These are phyloP conservation scores for Smittium culicis DNA, from an alignment of 371 early-diverging fungal species.

Conservation along the genomic window DNA sequence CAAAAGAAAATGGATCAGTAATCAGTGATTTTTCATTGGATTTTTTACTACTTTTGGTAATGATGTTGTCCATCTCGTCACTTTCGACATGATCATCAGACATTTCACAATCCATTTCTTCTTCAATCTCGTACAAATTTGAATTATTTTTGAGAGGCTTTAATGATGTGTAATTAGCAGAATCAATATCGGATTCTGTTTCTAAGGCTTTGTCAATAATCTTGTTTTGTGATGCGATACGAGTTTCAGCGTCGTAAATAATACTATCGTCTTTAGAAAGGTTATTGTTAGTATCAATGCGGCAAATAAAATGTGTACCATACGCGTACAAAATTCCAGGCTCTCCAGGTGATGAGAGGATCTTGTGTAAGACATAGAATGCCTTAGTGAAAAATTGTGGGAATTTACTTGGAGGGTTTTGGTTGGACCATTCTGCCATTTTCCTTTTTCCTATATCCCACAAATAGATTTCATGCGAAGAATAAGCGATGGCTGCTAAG, in stretches of 20 bases:
- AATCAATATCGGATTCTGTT: conserved; percentile 14
- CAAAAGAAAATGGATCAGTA: neutral
- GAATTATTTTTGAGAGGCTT: neutral
- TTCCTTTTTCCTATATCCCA: conserved; percentile 55
- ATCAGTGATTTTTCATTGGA: neutral
- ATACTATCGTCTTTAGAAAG: conserved; percentile 32
- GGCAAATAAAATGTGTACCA: conserved; percentile 54
- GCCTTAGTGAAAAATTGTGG: conserved; percentile 43
- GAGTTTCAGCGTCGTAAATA: conserved; percentile 37
- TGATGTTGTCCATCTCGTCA: neutral
- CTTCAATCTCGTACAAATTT: neutral
- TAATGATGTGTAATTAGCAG: conserved; percentile 19
- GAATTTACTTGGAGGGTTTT: conserved; percentile 38
- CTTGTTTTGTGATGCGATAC: conserved; percentile 37
- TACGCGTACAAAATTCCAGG: conserved; percentile 49
- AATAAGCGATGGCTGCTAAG: conserved; percentile 47
- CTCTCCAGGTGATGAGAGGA: conserved; percentile 50
- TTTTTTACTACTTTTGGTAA: neutral
- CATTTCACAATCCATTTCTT: neutral
- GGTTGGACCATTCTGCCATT: conserved; percentile 65
- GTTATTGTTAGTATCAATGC: conserved; percentile 47
- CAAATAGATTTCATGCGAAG: conserved; percentile 47
- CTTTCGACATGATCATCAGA: neutral
- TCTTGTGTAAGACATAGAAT: conserved; percentile 55
- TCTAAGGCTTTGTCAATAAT: conserved; percentile 23